Conservation (phyloP, 2,329 filamentous ascomycete genomes). For the Aspergillaceae sp. region DNA sequence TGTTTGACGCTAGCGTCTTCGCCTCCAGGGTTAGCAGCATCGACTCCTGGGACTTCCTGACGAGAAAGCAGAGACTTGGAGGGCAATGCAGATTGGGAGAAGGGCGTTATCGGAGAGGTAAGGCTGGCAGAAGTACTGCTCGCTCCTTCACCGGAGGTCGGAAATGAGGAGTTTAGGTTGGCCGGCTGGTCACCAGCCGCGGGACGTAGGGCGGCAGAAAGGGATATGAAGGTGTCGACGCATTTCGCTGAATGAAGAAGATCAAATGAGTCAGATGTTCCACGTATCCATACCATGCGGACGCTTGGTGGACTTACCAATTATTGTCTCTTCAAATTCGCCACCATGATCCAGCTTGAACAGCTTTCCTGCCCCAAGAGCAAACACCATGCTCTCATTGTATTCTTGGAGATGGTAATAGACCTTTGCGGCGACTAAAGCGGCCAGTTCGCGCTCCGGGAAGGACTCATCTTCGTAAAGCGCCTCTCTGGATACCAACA, state of each 20-base stretch:
- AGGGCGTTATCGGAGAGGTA: conserved; percentile 84
- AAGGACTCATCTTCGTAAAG: conserved; percentile 96
- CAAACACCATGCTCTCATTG: conserved; percentile 98
- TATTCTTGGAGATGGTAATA: conserved; percentile 99
- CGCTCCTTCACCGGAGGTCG: conserved; percentile 56
- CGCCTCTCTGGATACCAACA: conserved; percentile 60
- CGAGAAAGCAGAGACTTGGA: conserved; percentile 93
- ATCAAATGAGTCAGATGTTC: conserved; percentile 5
- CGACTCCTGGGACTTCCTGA: conserved; percentile 55
- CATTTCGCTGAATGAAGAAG: conserved; percentile 59
- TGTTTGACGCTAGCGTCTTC: conserved; percentile 48
- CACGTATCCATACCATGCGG: not conserved
- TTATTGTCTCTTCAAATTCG: conserved; percentile 98
- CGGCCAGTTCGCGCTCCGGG: conserved; percentile 85
- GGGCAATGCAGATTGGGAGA: conserved; percentile 85
- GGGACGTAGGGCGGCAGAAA: conserved; percentile 53
- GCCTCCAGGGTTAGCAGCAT: conserved; percentile 47
- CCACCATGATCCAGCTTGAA: conserved; percentile 86
- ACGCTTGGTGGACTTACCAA: conserved; percentile 47
- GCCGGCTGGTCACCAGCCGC: conserved; percentile 47
- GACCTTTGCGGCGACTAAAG: conserved; percentile 90
- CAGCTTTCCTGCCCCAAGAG: conserved; percentile 84
- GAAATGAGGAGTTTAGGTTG: conserved; percentile 74
- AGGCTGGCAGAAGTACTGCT: conserved; percentile 57
- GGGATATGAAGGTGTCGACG: conserved; percentile 91